A percentile compares a stretch with the other conserved stretches of the same genome.
These are phyloP conservation scores for Trichoderma koningii DNA, from an alignment of 2,329 filamentous ascomycete species.

Conservation along the genomic window DNA sequence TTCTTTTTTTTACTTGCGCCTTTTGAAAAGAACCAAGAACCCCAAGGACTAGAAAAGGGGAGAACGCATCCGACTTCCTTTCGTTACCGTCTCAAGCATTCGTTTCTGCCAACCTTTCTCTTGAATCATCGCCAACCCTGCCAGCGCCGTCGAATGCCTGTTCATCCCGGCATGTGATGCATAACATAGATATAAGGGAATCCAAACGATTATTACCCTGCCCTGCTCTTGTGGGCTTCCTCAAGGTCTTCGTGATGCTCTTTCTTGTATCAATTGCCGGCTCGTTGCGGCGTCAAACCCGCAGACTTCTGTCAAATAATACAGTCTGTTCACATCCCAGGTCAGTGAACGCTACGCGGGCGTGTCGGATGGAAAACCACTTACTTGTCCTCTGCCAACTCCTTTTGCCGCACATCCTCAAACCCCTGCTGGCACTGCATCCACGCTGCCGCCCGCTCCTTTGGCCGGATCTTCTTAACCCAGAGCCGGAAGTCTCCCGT, in stretches of 20 bases:
- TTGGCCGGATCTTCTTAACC: slow-evolving; percentile 76
- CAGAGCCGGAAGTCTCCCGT: slow-evolving; percentile 80
- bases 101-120: slow-evolving; percentile 5
- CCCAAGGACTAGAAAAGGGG: background rate
- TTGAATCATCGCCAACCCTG: background rate
- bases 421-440: slow-evolving; percentile 75
- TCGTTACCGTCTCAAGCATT: slow-evolving; percentile 2
- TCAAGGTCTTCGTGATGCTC: slow-evolving; percentile 35
- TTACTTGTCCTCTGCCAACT: slow-evolving; percentile 77
- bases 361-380: slow-evolving; percentile 34
- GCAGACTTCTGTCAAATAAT: slow-evolving; percentile 54
- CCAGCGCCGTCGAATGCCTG: slow-evolving; percentile 8
- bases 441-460: slow-evolving; percentile 66
- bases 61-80: background rate
- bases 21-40: slow-evolving; percentile 5
- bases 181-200: slow-evolving; percentile 4
- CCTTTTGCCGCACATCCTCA: slow-evolving; percentile 67
- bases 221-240: slow-evolving; percentile 34
- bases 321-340: slow-evolving; percentile 44
- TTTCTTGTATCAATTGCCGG: slow-evolving; percentile 49
- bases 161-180: background rate
- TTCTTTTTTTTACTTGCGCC: slow-evolving; percentile 11
- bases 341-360: background rate
- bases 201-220: slow-evolving; percentile 18
- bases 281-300: slow-evolving; percentile 58